Conservation (phyloP, 306 rosid species). For the Morella rubra region DNA sequence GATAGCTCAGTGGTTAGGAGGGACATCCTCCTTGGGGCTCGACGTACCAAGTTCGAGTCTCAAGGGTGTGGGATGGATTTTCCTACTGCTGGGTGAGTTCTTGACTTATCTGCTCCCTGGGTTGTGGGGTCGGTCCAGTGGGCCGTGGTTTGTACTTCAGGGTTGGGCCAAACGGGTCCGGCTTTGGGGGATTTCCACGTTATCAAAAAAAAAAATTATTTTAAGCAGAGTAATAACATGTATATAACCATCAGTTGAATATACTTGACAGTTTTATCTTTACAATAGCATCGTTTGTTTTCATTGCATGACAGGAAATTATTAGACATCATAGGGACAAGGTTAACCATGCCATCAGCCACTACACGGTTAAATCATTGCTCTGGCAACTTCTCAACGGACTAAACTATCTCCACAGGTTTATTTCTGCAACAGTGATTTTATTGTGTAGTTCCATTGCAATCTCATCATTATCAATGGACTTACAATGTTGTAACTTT, state of each 20-base stretch:
- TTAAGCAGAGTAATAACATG: conserved; percentile 9
- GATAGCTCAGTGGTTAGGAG: too few species aligned
- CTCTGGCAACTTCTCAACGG: conserved; percentile 98
- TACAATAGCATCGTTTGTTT: conserved; percentile 17
- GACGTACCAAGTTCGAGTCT: too few species aligned
- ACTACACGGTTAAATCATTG: conserved; percentile 79
- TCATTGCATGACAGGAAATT: conserved; percentile 70
- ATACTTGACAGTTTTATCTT: conserved; percentile 18
- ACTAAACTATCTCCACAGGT: conserved; percentile 90
- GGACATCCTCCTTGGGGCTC: too few species aligned
- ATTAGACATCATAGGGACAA: conserved; percentile 94
- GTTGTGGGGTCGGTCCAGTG: too few species aligned
- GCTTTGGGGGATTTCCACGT: too few species aligned
- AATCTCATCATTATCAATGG: conserved; percentile 13
- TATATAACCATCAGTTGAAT: not conserved
- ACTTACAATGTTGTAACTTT: conserved; percentile 24
- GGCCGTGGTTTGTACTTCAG: too few species aligned
- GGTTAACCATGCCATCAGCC: conserved; percentile 71
- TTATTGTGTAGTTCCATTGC: conserved; percentile 18
- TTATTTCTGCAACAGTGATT: conserved; percentile 19
- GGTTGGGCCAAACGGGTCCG: too few species aligned
- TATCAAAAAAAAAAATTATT: too few species aligned
- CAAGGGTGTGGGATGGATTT: too few species aligned
- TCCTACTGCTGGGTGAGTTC: too few species aligned
- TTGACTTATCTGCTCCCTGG: too few species aligned